phyloP scores from a whole-genome alignment of 768 basidiomycete species.

The Lentinula edodes region DNA sequence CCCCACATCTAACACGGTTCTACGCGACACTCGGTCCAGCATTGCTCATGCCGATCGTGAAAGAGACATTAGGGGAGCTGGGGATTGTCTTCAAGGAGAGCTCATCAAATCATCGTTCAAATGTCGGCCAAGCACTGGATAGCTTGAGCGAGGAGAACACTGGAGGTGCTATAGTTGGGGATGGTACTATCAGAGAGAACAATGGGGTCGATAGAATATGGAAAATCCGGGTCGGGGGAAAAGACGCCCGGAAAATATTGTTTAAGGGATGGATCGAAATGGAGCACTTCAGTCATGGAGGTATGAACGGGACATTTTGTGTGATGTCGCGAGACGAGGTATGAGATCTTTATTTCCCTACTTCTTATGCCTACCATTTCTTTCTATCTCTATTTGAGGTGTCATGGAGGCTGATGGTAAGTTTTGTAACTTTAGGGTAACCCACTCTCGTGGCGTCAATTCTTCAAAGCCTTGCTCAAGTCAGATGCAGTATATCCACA shows the following conservation, averaged over 20 bases:
- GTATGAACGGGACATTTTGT: slow-evolving; percentile 54
- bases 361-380: slow-evolving; percentile 14
- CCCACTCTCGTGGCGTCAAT: slow-evolving; percentile 71
- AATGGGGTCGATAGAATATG: neutral
- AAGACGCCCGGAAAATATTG: slow-evolving; percentile 54
- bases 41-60: slow-evolving; percentile 46
- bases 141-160: too few relatives aligned
- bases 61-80: slow-evolving; percentile 43
- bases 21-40: slow-evolving; percentile 57
- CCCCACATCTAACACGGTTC: slow-evolving; percentile 76
- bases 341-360: slow-evolving; percentile 16
- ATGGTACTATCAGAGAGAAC: neutral
- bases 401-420: neutral
- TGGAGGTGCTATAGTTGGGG: too few relatives aligned
- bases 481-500: slow-evolving; percentile 50
- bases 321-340: slow-evolving; percentile 69
- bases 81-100: slow-evolving; percentile 47
- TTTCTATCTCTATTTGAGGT: neutral
- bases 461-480: slow-evolving; percentile 63
- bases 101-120: slow-evolving; percentile 12
- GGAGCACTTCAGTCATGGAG: slow-evolving; percentile 51
- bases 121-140: too few relatives aligned
- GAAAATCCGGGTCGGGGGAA: slow-evolving; percentile 60
- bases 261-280: slow-evolving; percentile 76
- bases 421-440: slow-evolving; percentile 48